Conservation (phyloP, 2,329 filamentous ascomycete species). For the Colletotrichum acutatum region DNA sequence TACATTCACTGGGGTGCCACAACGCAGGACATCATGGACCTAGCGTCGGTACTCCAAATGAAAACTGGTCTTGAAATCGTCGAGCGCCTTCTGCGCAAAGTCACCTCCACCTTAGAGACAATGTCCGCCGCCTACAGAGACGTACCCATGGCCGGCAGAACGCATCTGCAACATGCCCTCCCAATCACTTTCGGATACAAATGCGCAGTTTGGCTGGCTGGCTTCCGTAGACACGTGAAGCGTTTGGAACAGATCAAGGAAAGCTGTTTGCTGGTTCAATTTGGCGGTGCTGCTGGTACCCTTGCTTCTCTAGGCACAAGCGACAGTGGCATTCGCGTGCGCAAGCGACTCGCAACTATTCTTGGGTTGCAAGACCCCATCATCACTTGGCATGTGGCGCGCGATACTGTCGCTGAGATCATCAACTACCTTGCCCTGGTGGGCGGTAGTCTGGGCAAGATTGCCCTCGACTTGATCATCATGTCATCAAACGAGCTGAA, state of each 20-base stretch:
- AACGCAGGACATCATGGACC: conserved; percentile 70
- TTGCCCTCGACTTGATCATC: conserved; percentile 66
- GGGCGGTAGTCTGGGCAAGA: conserved; percentile 64
- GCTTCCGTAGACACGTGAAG: conserved; percentile 59
- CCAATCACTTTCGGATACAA: conserved; percentile 69
- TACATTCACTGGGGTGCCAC: conserved; percentile 70
- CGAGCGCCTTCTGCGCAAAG: conserved; percentile 53
- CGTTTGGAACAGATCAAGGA: conserved; percentile 57
- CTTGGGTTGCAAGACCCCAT: conserved; percentile 58
- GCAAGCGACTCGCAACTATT: conserved; percentile 59
- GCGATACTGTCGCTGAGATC: conserved; percentile 65
- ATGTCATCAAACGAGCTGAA: conserved; percentile 67
- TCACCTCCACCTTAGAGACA: conserved; percentile 53
- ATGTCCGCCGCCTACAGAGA: conserved; percentile 59
- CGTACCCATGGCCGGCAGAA: conserved; percentile 67
- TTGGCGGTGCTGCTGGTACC: conserved; percentile 66
- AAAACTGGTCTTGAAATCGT: conserved; percentile 60
- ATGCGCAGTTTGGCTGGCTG: conserved; percentile 64
- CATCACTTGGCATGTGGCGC: conserved; percentile 68
- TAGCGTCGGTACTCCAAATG: conserved; percentile 64
- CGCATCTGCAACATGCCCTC: conserved; percentile 67
- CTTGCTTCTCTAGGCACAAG: conserved; percentile 61
- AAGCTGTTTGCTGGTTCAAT: conserved; percentile 63
- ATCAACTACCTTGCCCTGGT: conserved; percentile 63
- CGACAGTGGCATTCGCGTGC: conserved; percentile 59